A percentile compares a stretch with the other conserved stretches of the same genome.
These are phyloP conservation scores for Aspergillus hortae DNA, from an alignment of 2,329 filamentous ascomycete species.

Conservation along the genomic window DNA sequence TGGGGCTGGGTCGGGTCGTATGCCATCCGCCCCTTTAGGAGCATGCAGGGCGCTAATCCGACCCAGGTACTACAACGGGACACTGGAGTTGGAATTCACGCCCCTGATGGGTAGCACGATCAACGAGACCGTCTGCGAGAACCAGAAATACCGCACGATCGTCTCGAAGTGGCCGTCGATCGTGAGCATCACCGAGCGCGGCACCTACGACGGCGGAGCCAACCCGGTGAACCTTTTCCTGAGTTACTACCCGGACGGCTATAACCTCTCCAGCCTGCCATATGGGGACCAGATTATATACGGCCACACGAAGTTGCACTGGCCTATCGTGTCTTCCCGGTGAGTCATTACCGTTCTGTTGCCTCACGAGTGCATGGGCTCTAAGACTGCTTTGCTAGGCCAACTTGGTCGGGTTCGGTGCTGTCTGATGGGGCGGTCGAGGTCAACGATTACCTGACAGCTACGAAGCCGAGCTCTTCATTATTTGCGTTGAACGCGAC, in stretches of 20 bases:
- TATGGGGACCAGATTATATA: too few relatives aligned
- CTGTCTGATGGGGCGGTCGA: too few relatives aligned
- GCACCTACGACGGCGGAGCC: background rate
- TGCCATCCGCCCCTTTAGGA: background rate
- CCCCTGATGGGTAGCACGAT: background rate
- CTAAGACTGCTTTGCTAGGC: too few relatives aligned
- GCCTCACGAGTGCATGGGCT: too few relatives aligned
- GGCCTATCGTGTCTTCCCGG: background rate
- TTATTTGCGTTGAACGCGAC: background rate
- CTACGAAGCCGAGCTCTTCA: background rate
- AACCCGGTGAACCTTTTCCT: background rate
- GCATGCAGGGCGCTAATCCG: background rate
- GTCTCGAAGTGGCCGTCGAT: background rate
- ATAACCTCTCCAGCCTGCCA: too few relatives aligned
- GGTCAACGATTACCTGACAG: background rate
- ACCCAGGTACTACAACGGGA: background rate
- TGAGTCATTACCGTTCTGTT: background rate
- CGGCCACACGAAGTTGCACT: too few relatives aligned
- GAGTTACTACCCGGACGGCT: too few relatives aligned
- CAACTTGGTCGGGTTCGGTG: too few relatives aligned
- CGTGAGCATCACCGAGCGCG: background rate
- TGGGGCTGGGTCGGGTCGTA: constrained; percentile 14
- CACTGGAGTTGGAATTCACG: background rate
- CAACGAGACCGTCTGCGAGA: background rate
- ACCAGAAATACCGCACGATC: background rate